Evolutionary conservation across 805 yeast genomes (phyloP), one percentile per base, ranked within the genome.

Genomic region (Wickerhamiella galacta): DNA sequence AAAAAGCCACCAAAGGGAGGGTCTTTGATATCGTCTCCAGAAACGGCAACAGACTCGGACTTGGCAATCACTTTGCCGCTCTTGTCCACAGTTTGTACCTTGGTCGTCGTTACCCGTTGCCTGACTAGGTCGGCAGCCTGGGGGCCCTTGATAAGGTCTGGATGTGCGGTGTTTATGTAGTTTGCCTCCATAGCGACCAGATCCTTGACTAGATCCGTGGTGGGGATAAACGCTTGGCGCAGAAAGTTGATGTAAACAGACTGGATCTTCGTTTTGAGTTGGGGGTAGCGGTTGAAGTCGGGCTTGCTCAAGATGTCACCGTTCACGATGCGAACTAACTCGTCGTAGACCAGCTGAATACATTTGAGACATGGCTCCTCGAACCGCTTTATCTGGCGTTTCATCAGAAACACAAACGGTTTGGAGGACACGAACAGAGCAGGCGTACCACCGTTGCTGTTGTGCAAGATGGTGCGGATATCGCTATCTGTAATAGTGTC

Each of bases 131-230:
- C 72, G 78, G 90, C 75, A 3, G 98, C 98, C 51, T 81, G 93
- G 16, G 90, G 72, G 32, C 98, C 96, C 56, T 80, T 83, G 48
- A 90, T 65, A 48, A 90, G 69, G 53, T 90, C 96, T 3, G 96
- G 95, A 52, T 90, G 98, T 2, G 94, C 96, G 4, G 98, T 90
- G 58, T 90, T 90, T 46, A 90, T 83, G 56, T 90, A 90, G 3
- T 93, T 76, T 49, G 85, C 87, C 58, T 90, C 98, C 39, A 93
- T 64, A 38, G 57, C 62, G 45, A 90, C 82, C 38, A 90, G 66
- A 54, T 90, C 95, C 21, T 64, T 56, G 25, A 85, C 94, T 49
- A 90, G 80, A 34, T 68, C 67, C 52, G 76, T 82, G 16, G 98
- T 82, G 39, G 98, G 96, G 15, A 71, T 53, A 43, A 81, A 67